Evolutionary conservation across 768 basidiomycete genomes (phyloP), one percentile per base, ranked within the genome.

Genomic region (Termitomyces sp.): DNA sequence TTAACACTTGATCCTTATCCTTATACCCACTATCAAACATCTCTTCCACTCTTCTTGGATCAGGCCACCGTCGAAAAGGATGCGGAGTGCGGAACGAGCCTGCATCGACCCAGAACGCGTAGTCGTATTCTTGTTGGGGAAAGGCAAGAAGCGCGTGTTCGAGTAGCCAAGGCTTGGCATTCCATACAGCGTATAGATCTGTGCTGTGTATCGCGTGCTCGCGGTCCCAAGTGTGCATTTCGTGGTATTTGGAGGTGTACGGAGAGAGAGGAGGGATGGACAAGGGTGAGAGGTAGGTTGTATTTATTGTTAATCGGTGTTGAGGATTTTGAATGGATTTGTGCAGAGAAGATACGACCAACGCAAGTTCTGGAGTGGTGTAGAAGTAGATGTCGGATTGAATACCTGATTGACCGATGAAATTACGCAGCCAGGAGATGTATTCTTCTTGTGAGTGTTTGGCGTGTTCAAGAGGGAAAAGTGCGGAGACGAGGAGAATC

Each of bases 41-140:
- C 31, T 72, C 56, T 23, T 73, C 64, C 2, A 82, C 69, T 13
- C 77, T 66, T 11, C 29, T 54, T 3, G 67, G 61, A 56, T 77
- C 73, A 3, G 82, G 83, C 83, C 83, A 85, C n/a, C 35, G 40
- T 4, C 52, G 53, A 60, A 78, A 84, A 12, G 56, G 55, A 64
- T 83, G 80, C 0, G 68, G 60, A 18, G 63, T 52, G 13, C 81
- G 64, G 59, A 85, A 81, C 56, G 79, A 78, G 7, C 78, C 81
- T 2, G 82, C 80, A 57, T 84, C 82, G 33, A 68, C 73, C 83
- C 82, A 85, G 57, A 85, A 84, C 1, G 74, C 78, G 64, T 80
- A 84, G 22, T 79, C 74, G 5, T 68, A 68, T n/a, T 56, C 29
- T 16, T 15, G 23, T 46, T 56, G 40, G 67, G 53, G 6, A 68